phyloP scores from a whole-genome alignment of 257 asterid species.

The Petrea volubilis region DNA sequence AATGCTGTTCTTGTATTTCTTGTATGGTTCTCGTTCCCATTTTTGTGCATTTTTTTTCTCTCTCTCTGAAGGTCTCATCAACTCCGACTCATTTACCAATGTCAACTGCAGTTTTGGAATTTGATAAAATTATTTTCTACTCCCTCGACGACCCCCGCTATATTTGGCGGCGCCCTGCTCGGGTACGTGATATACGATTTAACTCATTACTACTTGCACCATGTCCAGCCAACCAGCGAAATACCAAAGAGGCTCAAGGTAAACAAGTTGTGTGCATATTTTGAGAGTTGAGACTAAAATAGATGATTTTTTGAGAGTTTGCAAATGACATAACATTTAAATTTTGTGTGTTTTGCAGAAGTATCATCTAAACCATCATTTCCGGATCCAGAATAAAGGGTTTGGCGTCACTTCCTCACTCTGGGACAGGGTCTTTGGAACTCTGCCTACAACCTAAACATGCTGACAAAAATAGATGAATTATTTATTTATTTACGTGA shows the following conservation, averaged over 20 bases:
- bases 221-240: slow-evolving; percentile 70
- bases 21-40: slow-evolving; percentile 37
- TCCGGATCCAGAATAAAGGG: slow-evolving; percentile 82
- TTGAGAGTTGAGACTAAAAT: not conserved
- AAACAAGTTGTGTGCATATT: not conserved
- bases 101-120: slow-evolving; percentile 67
- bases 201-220: slow-evolving; percentile 92
- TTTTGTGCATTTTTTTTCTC: too few relatives aligned
- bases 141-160: slow-evolving; percentile 66
- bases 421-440: slow-evolving; percentile 91
- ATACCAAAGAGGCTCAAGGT: slow-evolving; percentile 73
- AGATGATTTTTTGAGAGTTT: too few relatives aligned
- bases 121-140: slow-evolving; percentile 48
- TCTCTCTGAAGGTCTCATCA: too few relatives aligned
- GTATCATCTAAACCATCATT: slow-evolving; percentile 90
- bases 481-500: not conserved
- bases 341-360: slow-evolving; percentile 47
- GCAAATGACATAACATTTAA: slow-evolving; percentile 2
- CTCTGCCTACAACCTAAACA: slow-evolving; percentile 61
- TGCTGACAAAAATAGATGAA: slow-evolving; percentile 52
- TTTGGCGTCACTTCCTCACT: slow-evolving; percentile 85
- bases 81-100: not conserved
- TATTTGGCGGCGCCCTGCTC: slow-evolving; percentile 79
- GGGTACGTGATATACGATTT: slow-evolving; percentile 89
- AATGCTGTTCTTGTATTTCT: slow-evolving; percentile 60